Base-by-base conservation (phyloP, 2,329 filamentous ascomycete genomes). In the Colletotrichum nymphaeae region DNA sequence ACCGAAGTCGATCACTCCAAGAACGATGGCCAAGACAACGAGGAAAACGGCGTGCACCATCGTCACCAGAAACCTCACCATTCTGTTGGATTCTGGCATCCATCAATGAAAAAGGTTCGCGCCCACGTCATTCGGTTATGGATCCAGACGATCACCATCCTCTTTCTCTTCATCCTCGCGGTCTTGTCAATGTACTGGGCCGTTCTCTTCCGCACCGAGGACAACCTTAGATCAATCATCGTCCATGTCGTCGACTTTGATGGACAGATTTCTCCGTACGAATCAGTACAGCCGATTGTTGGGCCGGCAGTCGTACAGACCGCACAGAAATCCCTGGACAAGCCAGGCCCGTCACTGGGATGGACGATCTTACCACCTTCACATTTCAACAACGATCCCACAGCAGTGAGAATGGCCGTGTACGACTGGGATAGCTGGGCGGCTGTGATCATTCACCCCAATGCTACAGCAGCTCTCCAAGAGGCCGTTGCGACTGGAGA, bases 201-300 rank as follows among this genome's bases (percentile, higher is more conserved):
- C 0, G 86, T 87, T 0, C 86, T 92, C 24, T 89, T 84, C 77
- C 77, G 84, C 16, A 84, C 88, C 0, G 83, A 90, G 12, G 76
- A 82, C 57, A 90, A 88, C 65, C 80, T 88, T 22, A 81, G 80
- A 3, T 80, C 82, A 0, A 79, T 93, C 8, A 84, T 83, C 3
- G 84, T 93, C 9, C 87, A 88, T 73, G 86, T 92, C 2, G 90
- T 93, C 32, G 89, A 92, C 78, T 92, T 93, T 75, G 91, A 93
- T 78, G 88, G 87, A 4, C 84, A 85, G 58, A 78, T 85, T 3
- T 82, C 87, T 1, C 89, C 89, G 1, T 91, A 88, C 75, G 83
- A 83, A 46, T 81, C 82, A 4, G 83, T 83, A 19, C 78, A 83
- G 22, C 86, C 90, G 0, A 76, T 92, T 2, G 85, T 93, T n/a